Base-by-base conservation (phyloP, 1,284 basidiomycete species). In the Entoloma clypeatum region DNA sequence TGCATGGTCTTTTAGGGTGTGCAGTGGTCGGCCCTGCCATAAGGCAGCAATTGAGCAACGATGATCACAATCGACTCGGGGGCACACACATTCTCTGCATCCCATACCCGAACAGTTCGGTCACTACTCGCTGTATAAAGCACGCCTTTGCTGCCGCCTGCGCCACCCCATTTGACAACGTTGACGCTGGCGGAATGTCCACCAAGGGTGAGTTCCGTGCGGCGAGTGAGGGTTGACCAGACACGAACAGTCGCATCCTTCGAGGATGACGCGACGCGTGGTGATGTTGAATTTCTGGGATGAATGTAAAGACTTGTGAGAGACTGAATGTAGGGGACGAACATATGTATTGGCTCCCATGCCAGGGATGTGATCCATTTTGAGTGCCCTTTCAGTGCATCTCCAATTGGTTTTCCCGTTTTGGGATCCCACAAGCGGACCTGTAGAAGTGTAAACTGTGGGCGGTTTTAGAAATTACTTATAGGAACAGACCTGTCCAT, bases 331-430 rank as follows among this genome's bases (percentile, higher is more conserved):
- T 44, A 19, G 14, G 21, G n/a, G 18, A 19, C 55, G 14, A 54
- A 89, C 85, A 95, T 68, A 63, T 99, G 96, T 36, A 93, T 81
- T 4, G 96, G 95, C 60, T 99, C 95, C 87, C 94, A 99, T 18
- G 93, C 79, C 14, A 99, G 76, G n/a, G 87, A 89, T 0, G 88
- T 98, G 49, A 99, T 84, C 93, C 95, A 98, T 69, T 98, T 98
- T 21, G 90, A 76, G 59, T 99, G 96, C 0, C 95, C 95, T 53
- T 84, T 86, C 45, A 96, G 64, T 0, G 87, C 88, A 43, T 91
- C 85, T 16, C 92, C 92, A 9, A 87, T 71, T 0, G 86, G 69
- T 57, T 89, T 88, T 8, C 93, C 93, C 0, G 85, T 85, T 59
- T 86, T 86, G 8, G 90, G 89, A 56, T 94, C 86, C 93, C 93